Evolutionary conservation across 352 stramenopile genomes (phyloP), one percentile per base, ranked within the genome.

Genomic region (Blastocystis sp.): DNA sequence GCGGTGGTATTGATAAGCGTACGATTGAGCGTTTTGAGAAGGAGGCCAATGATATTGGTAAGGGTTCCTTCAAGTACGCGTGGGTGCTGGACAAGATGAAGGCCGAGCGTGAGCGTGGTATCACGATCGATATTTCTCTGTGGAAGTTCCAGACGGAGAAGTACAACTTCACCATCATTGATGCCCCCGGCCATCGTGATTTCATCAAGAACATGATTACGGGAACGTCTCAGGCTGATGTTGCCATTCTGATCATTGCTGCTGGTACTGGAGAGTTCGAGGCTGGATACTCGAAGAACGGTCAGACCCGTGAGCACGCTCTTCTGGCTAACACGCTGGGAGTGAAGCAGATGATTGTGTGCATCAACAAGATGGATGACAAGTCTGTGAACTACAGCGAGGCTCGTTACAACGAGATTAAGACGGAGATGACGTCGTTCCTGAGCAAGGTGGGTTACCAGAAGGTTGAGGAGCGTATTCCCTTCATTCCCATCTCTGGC

Each of bases 141-240:
- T 97, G 93, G 92, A 98, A 98, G 89, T 98, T 99, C 90, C 92
- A 97, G 90, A 96, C 95, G 29, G 88, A 91, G 63, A 97, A 97
- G 88, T 97, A 93, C 91, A 89, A 94, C 89, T 98, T 97, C 89
- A 98, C 95, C 69, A 91, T 98, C 75, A 97, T 98, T 89, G 95
- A 99, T 92, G 92, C 94, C 53, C 96, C 96, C 51, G 96, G 95
- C 42, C 94, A 98, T 90, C 91, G 93, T 89, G 94, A 98, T 89
- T 98, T 97, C 90, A 98, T 98, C 90, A 98, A 98, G 93, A 99
- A 98, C 90, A 98, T 98, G 95, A 98, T 98, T 88, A 98, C 94
- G 48, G 95, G 95, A 69, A 97, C 94, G 16, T 96, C 93, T 86
- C 95, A 98, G 90, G 95, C 95, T n/a, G 95, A 99, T 91, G 93